Percentiles rank a stretch among this genome's conserved stretches.
Conservation (phyloP, 176 grass and related monocot species). For the Ananas comosus region DNA sequence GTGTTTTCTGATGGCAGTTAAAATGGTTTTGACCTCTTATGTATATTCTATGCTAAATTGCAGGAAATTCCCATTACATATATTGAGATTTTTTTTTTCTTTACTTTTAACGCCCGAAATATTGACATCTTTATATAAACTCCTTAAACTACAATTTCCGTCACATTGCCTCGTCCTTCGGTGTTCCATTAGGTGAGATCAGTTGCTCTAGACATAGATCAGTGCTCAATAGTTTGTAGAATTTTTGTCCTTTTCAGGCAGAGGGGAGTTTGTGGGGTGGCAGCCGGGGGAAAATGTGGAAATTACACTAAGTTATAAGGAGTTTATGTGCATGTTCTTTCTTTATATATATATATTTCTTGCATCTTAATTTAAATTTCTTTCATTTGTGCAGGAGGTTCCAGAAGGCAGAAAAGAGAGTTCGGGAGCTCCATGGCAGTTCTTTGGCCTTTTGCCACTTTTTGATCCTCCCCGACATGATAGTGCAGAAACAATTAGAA, state of each 20-base stretch:
- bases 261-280: too few species aligned
- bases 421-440: slow-evolving; percentile 71
- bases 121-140: too few species aligned
- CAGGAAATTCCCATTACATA: too few species aligned
- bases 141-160: too few species aligned
- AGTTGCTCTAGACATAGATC: too few species aligned
- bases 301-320: too few species aligned
- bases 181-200: too few species aligned
- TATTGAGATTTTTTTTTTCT: not conserved
- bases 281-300: too few species aligned
- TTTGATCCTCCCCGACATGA: slow-evolving; percentile 91
- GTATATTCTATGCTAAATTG: too few species aligned
- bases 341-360: not conserved
- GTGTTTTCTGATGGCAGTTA: slow-evolving; percentile 10
- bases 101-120: not conserved
- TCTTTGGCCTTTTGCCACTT: slow-evolving; percentile 78
- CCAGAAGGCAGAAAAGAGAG: slow-evolving; percentile 80
- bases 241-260: too few species aligned
- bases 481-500: slow-evolving; percentile 82
- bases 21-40: slow-evolving; percentile 4
- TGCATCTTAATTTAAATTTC: not conserved
- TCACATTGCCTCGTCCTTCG: too few species aligned
- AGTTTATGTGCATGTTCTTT: not conserved
- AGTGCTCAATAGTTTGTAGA: too few species aligned
- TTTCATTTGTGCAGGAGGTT: slow-evolving; percentile 51